A percentile compares a stretch with the other conserved stretches of the same genome.
Evolutionary conservation across 495 filamentous ascomycete genomes (phyloP).

Genomic region (Hypoxylon crocopeplum): DNA sequence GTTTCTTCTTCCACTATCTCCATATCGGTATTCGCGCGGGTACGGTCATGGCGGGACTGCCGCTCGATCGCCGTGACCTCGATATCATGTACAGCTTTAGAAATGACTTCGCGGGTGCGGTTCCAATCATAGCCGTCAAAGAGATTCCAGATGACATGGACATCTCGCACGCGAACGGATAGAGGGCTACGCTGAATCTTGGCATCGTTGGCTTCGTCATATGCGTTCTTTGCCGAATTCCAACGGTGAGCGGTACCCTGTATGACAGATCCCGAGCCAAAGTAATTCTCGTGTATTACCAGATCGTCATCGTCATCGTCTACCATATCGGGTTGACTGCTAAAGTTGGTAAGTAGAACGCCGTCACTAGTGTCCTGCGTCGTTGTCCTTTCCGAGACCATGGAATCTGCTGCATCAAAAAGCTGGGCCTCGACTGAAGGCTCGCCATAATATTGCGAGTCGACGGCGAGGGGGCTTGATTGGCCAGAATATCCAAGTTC

Average conservation of each 20-base stretch:
- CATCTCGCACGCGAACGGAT: conserved; percentile 77
- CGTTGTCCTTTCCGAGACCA: conserved; percentile 41
- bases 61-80: conserved; percentile 81
- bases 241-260: conserved; percentile 77
- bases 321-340: conserved; percentile 33
- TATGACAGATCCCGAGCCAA: conserved; percentile 65
- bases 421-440: conserved; percentile 43
- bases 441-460: conserved; percentile 51
- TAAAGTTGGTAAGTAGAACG: conserved; percentile 59
- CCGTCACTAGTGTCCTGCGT: conserved; percentile 62
- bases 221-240: conserved; percentile 77
- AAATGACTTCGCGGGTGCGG: conserved; percentile 82
- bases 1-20: conserved; percentile 78
- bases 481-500: conserved; percentile 41
- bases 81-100: conserved; percentile 83
- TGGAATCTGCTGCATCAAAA: conserved; percentile 51
- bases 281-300: conserved; percentile 81
- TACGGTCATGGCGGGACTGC: conserved; percentile 54
- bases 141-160: conserved; percentile 96
- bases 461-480: conserved; percentile 45
- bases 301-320: conserved; percentile 53
- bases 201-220: conserved; percentile 67
- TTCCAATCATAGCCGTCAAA: conserved; percentile 99
- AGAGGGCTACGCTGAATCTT: conserved; percentile 74
- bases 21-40: conserved; percentile 55